Percentiles rank a stretch among this genome's conserved stretches.
phyloP scores from a whole-genome alignment of 345 rosid species.

The Arabis hirsuta region DNA sequence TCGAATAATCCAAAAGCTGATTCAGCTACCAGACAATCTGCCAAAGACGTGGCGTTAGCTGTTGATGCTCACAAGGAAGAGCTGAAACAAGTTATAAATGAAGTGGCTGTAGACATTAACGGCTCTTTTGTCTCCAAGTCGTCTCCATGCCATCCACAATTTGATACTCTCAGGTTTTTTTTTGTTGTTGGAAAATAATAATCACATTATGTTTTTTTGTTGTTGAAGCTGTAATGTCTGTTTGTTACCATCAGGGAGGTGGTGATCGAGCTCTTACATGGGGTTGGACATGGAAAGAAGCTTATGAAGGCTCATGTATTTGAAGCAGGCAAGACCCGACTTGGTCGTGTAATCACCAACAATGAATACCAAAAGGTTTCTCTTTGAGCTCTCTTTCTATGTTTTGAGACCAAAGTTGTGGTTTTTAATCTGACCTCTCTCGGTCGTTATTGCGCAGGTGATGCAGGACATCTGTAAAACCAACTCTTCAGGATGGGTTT shows the following conservation, averaged over 20 bases:
- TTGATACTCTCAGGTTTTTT: conserved; percentile 70
- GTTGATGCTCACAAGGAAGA: conserved; percentile 65
- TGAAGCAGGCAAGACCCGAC: conserved; percentile 53
- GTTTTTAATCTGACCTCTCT: neutral
- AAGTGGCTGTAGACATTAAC: conserved; percentile 58
- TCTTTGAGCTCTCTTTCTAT: neutral
- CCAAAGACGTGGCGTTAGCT: conserved; percentile 64
- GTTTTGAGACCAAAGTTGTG: neutral
- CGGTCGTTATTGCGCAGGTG: conserved; percentile 45
- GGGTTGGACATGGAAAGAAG: conserved; percentile 55
- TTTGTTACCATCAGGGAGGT: conserved; percentile 54
- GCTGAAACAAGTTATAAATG: conserved; percentile 57
- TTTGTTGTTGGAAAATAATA: conserved; percentile 13
- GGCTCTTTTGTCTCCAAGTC: conserved; percentile 60
- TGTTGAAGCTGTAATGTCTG: conserved; percentile 15
- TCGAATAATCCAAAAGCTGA: conserved; percentile 70
- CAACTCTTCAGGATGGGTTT: conserved; percentile 59
- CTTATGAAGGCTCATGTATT: conserved; percentile 71
- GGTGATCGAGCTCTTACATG: conserved; percentile 64
- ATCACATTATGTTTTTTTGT: neutral
- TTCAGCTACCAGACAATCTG: conserved; percentile 56
- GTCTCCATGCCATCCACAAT: conserved; percentile 65
- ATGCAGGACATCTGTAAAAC: conserved; percentile 68
- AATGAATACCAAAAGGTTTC: conserved; percentile 67
- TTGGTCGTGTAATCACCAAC: conserved; percentile 51